These are phyloP conservation scores for Carex littledalei DNA, from an alignment of 176 grass and related monocot species.

Conservation along the genomic window DNA sequence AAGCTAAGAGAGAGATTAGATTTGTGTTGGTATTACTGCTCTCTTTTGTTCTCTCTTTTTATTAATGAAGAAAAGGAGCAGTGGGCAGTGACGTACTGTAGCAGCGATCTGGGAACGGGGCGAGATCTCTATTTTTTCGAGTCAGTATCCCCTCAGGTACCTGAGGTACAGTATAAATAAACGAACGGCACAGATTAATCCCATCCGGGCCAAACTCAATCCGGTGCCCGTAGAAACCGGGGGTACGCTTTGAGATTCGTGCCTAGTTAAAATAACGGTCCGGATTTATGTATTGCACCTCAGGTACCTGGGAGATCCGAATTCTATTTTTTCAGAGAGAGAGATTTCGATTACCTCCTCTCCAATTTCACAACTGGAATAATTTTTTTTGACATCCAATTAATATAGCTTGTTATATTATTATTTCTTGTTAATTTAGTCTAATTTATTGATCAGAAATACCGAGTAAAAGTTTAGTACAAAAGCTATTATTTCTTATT, in stretches of 20 bases:
- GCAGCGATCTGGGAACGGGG: background rate
- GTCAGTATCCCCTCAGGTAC: no score
- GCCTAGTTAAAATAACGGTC: no score
- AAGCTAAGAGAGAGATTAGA: background rate
- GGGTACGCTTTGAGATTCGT: no score
- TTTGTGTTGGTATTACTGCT: background rate
- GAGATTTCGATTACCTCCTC: background rate
- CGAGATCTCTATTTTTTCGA: background rate
- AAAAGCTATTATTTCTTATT: background rate
- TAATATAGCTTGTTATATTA: background rate
- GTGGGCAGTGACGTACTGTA: background rate
- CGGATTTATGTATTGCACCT: no score
- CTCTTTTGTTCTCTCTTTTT: background rate
- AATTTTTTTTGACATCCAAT: background rate
- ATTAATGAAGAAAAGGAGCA: background rate
- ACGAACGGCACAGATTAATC: no score
- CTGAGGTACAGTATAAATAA: no score
- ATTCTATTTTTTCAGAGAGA: background rate
- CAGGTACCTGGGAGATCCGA: no score
- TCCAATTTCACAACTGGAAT: background rate
- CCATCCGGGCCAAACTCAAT: no score
- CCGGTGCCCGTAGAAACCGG: no score
- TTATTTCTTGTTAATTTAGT: background rate
- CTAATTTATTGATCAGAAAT: background rate
- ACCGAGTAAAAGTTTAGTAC: background rate